phyloP scores from a whole-genome alignment of 306 rosid species.

The Hippophae rhamnoides region DNA sequence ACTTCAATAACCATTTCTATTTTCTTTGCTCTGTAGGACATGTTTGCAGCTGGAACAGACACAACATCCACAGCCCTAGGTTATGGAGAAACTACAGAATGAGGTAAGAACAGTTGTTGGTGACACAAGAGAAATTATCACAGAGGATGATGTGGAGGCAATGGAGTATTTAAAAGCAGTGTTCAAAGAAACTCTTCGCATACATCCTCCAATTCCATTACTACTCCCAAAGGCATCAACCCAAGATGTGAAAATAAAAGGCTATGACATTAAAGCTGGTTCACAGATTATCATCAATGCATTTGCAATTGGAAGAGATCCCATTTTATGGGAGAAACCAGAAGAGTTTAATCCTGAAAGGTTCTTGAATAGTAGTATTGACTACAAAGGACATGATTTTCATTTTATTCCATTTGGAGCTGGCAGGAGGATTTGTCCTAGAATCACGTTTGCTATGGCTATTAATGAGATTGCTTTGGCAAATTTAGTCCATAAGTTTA shows the following conservation, averaged over 20 bases:
- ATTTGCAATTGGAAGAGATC: conserved; percentile 38
- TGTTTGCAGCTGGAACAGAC: conserved; percentile 7
- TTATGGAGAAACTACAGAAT: background rate
- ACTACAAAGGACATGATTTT: conserved; percentile 28
- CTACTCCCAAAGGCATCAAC: background rate
- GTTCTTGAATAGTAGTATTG: conserved; percentile 11
- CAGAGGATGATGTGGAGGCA: background rate
- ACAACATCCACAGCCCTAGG: background rate
- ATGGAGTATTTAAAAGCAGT: background rate
- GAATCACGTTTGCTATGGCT: conserved; percentile 15
- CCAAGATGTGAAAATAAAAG: background rate
- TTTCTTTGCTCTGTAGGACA: background rate
- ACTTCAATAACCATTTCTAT: too few species aligned
- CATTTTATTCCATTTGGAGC: conserved; percentile 35
- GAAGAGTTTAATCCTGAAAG: conserved; percentile 35
- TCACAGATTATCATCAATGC: conserved; percentile 10
- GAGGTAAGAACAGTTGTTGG: background rate
- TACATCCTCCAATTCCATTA: background rate
- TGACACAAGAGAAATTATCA: background rate
- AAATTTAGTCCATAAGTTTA: conserved; percentile 16
- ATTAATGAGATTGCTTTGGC: conserved; percentile 25
- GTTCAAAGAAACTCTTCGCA: background rate
- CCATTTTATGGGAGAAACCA: conserved; percentile 21
- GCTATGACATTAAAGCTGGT: background rate
- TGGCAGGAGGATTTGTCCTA: conserved; percentile 37